A percentile compares a stretch with the other conserved stretches of the same genome.
Evolutionary conservation across 495 filamentous ascomycete species (phyloP).

Genomic region (Neurospora sp.): DNA sequence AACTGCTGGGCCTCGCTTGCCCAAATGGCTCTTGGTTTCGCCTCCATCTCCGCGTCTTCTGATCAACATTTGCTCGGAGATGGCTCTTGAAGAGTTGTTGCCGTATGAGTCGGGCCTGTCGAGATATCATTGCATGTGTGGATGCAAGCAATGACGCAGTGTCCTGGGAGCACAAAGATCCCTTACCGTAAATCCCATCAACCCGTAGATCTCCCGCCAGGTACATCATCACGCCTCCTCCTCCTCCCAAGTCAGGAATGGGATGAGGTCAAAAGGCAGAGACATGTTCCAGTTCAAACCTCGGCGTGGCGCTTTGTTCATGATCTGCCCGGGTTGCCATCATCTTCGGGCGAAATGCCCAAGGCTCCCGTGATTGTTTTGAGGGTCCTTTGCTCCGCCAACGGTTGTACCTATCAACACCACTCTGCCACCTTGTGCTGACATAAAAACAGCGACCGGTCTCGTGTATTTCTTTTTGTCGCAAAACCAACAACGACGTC

Average conservation of each 20-base stretch:
- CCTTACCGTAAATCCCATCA: neutral
- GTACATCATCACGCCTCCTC: neutral
- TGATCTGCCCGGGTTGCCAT: neutral
- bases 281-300: neutral
- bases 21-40: neutral
- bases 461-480: neutral
- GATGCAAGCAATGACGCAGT: neutral
- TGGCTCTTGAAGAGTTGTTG: neutral
- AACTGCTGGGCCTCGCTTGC: neutral
- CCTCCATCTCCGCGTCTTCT: neutral
- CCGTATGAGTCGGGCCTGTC: neutral
- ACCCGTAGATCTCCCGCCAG: neutral
- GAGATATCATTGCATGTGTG: neutral
- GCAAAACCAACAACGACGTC: neutral
- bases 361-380: neutral
- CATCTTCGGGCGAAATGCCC: neutral
- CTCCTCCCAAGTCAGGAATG: neutral
- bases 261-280: neutral
- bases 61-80: neutral
- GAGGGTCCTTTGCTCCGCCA: neutral
- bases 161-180: neutral
- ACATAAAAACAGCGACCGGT: neutral
- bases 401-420: neutral
- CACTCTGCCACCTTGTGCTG: neutral
- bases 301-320: neutral